Conservation (phyloP, 1,139 yeast species). For the Suhomyces anneliseae region DNA sequence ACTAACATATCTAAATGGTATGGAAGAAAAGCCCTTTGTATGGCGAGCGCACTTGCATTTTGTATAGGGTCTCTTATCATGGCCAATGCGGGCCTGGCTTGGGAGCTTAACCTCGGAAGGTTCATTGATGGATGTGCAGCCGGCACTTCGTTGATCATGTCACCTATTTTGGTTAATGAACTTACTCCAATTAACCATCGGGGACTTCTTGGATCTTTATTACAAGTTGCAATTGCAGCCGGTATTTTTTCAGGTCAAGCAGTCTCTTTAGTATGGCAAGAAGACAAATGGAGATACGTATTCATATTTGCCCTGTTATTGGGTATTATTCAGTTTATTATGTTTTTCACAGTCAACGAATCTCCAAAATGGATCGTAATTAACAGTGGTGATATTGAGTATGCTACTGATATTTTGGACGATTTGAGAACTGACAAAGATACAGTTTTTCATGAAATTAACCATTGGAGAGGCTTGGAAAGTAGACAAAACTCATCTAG, state of each 20-base stretch:
- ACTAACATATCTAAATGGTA: conserved; percentile 22
- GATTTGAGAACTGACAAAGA: conserved; percentile 30
- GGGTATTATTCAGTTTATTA: conserved; percentile 30
- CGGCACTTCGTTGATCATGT: conserved; percentile 37
- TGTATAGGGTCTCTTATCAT: conserved; percentile 30
- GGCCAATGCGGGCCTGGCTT: conserved; percentile 23
- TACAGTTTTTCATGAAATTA: conserved; percentile 35
- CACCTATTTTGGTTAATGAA: conserved; percentile 41
- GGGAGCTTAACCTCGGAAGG: conserved; percentile 28
- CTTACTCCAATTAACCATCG: conserved; percentile 39
- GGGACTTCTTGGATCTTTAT: conserved; percentile 38
- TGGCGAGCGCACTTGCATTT: conserved; percentile 26
- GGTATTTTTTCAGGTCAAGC: conserved; percentile 38
- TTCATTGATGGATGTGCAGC: conserved; percentile 39
- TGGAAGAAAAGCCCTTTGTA: conserved; percentile 31
- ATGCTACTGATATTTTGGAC: conserved; percentile 30
- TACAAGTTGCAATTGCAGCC: conserved; percentile 38
- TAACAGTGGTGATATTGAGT: conserved; percentile 27
- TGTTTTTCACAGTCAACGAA: conserved; percentile 35
- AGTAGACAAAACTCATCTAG: conserved; percentile 3
- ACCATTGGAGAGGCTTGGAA: conserved; percentile 34
- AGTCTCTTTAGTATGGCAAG: conserved; percentile 33
- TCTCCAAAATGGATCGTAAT: conserved; percentile 44
- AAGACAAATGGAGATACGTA: conserved; percentile 38
- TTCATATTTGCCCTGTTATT: conserved; percentile 28